These are phyloP conservation scores for Capsella rubella DNA, from an alignment of 441 rosid genomes.

Conservation along the genomic window DNA sequence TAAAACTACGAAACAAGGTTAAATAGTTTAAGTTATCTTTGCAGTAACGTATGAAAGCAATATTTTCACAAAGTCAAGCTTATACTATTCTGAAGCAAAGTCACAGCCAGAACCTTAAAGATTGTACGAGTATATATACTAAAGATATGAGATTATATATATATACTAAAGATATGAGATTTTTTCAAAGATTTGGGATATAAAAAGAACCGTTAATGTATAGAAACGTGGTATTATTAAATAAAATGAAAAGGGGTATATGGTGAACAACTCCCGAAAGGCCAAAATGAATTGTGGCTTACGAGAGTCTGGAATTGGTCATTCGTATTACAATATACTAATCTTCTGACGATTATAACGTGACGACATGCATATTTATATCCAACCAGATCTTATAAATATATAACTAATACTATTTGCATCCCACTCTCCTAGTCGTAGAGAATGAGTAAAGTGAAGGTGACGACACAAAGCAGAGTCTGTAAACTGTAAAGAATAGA, in stretches of 20 bases:
- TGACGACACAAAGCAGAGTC: conserved; percentile 23
- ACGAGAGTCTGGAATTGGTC: conserved; percentile 26
- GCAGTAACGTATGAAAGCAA: conserved; percentile 21
- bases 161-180: conserved; percentile 15
- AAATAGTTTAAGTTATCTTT: conserved; percentile 29
- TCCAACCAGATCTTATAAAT: conserved; percentile 3
- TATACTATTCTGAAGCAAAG: conserved; percentile 1
- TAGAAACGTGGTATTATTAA: conserved; percentile 24
- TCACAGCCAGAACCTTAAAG: conserved; percentile 21
- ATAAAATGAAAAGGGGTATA: conserved; percentile 1
- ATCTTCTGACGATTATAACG: conserved; percentile 28
- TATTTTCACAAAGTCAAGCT: conserved; percentile 7
- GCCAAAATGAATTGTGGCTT: conserved; percentile 39
- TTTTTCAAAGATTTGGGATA: conserved; percentile 28
- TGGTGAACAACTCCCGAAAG: conserved; percentile 29
- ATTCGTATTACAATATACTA: conserved; percentile 9
- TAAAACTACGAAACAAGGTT: background rate
- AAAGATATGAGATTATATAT: no score
- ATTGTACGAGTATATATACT: background rate
- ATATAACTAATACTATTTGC: background rate
- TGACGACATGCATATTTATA: conserved; percentile 40
- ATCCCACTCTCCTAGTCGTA: background rate
- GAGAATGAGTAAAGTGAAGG: conserved; percentile 15
- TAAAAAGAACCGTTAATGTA: background rate
- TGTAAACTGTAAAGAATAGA: background rate